Percentiles rank a stretch among this genome's conserved stretches.
Evolutionary conservation across 805 yeast genomes (phyloP).

Genomic region (Pichia exigua): DNA sequence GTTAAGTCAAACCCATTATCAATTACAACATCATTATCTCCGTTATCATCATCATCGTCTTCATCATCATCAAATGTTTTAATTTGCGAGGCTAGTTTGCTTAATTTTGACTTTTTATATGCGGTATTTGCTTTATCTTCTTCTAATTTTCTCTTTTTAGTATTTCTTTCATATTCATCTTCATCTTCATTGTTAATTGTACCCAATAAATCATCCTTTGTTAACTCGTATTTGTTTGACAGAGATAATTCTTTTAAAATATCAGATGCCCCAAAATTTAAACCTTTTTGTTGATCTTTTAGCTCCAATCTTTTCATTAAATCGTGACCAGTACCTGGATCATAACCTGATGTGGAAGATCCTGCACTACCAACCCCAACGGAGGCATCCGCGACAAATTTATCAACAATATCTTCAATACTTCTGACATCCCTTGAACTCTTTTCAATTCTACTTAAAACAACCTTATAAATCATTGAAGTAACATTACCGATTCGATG

Average conservation of each 20-base stretch:
- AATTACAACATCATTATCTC: slow-evolving; percentile 10
- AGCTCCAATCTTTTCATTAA: slow-evolving; percentile 24
- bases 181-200: slow-evolving; percentile 26
- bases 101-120: slow-evolving; percentile 8
- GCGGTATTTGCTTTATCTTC: slow-evolving; percentile 5
- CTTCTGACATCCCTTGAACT: slow-evolving; percentile 28
- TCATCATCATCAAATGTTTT: slow-evolving; percentile 19
- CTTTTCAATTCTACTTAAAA: slow-evolving; percentile 52
- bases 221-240: slow-evolving; percentile 21
- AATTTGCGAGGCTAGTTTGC: slow-evolving; percentile 1
- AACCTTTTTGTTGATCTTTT: slow-evolving; percentile 29
- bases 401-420: slow-evolving; percentile 18
- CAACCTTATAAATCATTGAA: slow-evolving; percentile 52
- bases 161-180: slow-evolving; percentile 2
- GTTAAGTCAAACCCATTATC: slow-evolving; percentile 13
- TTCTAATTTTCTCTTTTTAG: slow-evolving; percentile 6
- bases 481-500: slow-evolving; percentile 66
- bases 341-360: slow-evolving; percentile 18
- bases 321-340: slow-evolving; percentile 21
- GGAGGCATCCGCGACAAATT: slow-evolving; percentile 26
- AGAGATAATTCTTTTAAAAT: slow-evolving; percentile 25
- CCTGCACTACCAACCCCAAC: slow-evolving; percentile 11
- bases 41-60: slow-evolving; percentile 23
- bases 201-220: slow-evolving; percentile 29
- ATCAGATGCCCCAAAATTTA: slow-evolving; percentile 37